These are phyloP conservation scores for Pichia kluyveri DNA, from an alignment of 805 yeast species.

Conservation along the genomic window DNA sequence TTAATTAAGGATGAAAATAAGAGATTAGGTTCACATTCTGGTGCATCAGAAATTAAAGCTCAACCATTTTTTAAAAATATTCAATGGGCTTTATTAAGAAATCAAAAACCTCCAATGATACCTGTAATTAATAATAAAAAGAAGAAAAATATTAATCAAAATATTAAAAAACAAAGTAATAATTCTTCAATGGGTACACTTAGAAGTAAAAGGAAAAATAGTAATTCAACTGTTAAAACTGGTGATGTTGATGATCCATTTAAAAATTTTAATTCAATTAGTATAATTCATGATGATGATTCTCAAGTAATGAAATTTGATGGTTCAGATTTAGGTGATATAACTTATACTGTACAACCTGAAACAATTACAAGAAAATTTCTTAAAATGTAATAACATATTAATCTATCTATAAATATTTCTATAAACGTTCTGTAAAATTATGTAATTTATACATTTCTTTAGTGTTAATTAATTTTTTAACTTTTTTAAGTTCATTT, in stretches of 20 bases:
- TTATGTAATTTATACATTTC: conserved; percentile 12
- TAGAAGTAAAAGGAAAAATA: conserved; percentile 26
- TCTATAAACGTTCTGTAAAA: conserved; percentile 14
- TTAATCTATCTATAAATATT: background rate
- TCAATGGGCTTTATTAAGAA: conserved; percentile 92
- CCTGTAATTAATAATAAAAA: conserved; percentile 50
- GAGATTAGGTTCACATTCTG: conserved; percentile 83
- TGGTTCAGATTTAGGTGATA: conserved; percentile 40
- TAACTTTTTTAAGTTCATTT: background rate
- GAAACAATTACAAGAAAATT: conserved; percentile 16
- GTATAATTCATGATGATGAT: conserved; percentile 62
- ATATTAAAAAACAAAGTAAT: conserved; percentile 10
- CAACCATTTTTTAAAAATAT: conserved; percentile 87
- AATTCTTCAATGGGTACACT: conserved; percentile 36
- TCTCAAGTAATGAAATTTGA: conserved; percentile 41
- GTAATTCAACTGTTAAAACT: conserved; percentile 16
- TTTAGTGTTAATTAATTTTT: background rate
- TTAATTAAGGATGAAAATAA: conserved; percentile 83
- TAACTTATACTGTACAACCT: conserved; percentile 44
- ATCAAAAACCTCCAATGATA: conserved; percentile 91
- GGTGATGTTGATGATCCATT: conserved; percentile 54
- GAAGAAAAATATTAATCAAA: conserved; percentile 5
- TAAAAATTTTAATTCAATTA: conserved; percentile 76
- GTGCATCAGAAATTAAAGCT: conserved; percentile 89
- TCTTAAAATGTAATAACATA: conserved; percentile 17